Base-by-base conservation (phyloP, 2,329 filamentous ascomycete genomes). In the Magnaporthiopsis rhizophila region DNA sequence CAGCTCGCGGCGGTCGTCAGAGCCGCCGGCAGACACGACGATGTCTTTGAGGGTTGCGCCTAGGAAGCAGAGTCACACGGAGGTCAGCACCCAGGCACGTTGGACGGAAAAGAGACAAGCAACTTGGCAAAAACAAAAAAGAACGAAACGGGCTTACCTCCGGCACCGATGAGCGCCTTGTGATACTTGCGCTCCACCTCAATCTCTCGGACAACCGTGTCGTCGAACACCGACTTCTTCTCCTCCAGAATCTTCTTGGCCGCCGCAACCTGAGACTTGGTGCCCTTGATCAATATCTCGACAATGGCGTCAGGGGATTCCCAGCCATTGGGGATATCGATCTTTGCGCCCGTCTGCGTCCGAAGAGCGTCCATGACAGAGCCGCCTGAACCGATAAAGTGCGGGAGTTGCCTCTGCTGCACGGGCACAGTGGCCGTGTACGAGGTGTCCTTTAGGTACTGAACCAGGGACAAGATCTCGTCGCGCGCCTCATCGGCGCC, bases 131-230 rank as follows among this genome's bases (percentile, higher is more conserved):
- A 71, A 28, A 28, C 28, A 30, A 30, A 30, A 30, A 30, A 5
- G 57, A 28, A 26, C n/a, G n/a, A n/a, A n/a, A n/a, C n/a, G 12
- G 57, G 80, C 90, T 79, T 83, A 93, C 92, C 95, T 74, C 90
- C 90, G 69, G 88, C 81, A 67, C 95, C 95, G 76, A 99, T 99
- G 68, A 99, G 82, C 64, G 89, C 86, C 77, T 89, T 88, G 79
- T 99, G 95, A 76, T 95, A 87, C 80, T 96, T 97, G 80, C 92
- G 91, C 70, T 98, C 93, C n/a, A 99, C 87, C 45, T 96, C 90
- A 61, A 99, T 81, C 15, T 87, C 92, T 78, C 89, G 88, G 21
- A 88, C 86, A 62, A 97, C 83, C n/a, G 91, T 97, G 68, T 95
- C 88, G 71, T 98, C 92, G 70, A 97, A 97, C 26, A 92, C 83